A percentile compares a stretch with the other conserved stretches of the same genome.
phyloP scores from a whole-genome alignment of 2,329 filamentous ascomycete species.

The Monosporascus sp. region DNA sequence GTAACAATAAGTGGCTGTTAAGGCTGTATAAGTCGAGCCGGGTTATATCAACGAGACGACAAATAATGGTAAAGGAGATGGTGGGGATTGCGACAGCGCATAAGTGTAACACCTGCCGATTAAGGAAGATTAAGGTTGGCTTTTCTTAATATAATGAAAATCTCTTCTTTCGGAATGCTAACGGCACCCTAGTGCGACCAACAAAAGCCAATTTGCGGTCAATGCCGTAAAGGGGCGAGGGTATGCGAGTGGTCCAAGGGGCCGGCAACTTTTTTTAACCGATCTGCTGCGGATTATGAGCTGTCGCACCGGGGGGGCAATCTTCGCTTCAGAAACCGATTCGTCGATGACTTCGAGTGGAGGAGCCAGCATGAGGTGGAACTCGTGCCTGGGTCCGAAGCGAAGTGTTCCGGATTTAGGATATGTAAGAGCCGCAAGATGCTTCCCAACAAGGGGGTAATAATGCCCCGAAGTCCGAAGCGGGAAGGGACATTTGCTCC shows the following conservation, averaged over 20 bases:
- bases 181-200: constrained; percentile 11
- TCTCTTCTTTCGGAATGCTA: not conserved
- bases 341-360: not conserved
- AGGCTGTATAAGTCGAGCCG: not conserved
- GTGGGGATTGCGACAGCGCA: constrained; percentile 15
- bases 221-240: constrained; percentile 14
- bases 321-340: constrained; percentile 1
- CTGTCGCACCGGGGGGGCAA: not conserved
- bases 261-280: constrained; percentile 11
- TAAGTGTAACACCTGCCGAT: constrained; percentile 15
- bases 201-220: constrained; percentile 11
- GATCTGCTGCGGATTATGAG: constrained; percentile 7
- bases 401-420: not conserved
- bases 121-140: constrained; percentile 17
- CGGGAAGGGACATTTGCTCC: not conserved
- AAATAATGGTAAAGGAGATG: constrained; percentile 4
- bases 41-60: not conserved
- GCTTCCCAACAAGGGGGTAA: not conserved
- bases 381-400: not conserved
- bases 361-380: not conserved
- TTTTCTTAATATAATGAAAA: not conserved
- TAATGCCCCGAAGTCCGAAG: not conserved
- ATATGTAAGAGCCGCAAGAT: not conserved
- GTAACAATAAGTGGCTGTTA: too few relatives aligned
- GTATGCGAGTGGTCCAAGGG: constrained; percentile 13